These are phyloP conservation scores for Leptographium lundbergii DNA, from an alignment of 2,329 filamentous ascomycete species.

Conservation along the genomic window DNA sequence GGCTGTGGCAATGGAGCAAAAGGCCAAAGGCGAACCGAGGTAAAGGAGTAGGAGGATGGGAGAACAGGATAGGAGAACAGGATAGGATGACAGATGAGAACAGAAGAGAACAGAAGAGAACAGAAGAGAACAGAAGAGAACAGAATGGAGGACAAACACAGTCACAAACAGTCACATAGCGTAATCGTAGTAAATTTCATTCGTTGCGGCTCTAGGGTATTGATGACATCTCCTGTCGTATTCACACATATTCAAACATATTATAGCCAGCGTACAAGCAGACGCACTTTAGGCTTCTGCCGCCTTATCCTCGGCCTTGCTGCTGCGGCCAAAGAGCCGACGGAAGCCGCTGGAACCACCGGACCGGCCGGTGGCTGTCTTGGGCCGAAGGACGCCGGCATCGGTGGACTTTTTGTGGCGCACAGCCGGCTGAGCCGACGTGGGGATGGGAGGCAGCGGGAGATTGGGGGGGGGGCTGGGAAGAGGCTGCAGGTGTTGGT, in stretches of 20 bases:
- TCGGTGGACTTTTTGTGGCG: conserved; percentile 6
- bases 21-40: background rate
- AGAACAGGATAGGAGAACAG: too few species aligned
- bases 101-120: too few species aligned
- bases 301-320: background rate
- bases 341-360: conserved; percentile 7
- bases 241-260: too few species aligned
- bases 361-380: conserved; percentile 6
- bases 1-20: background rate
- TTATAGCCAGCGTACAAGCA: background rate
- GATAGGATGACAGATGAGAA: too few species aligned
- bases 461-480: background rate
- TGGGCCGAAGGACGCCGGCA: conserved; percentile 4
- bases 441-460: background rate
- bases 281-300: background rate
- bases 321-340: conserved; percentile 11
- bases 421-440: conserved; percentile 2
- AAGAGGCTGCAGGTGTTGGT: background rate
- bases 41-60: too few species aligned
- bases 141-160: too few species aligned
- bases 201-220: too few species aligned
- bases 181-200: too few species aligned
- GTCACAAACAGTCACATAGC: too few species aligned
- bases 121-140: too few species aligned
- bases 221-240: too few species aligned